Evolutionary conservation across 306 rosid genomes (phyloP).

Genomic region (Dryas alaskensis): DNA sequence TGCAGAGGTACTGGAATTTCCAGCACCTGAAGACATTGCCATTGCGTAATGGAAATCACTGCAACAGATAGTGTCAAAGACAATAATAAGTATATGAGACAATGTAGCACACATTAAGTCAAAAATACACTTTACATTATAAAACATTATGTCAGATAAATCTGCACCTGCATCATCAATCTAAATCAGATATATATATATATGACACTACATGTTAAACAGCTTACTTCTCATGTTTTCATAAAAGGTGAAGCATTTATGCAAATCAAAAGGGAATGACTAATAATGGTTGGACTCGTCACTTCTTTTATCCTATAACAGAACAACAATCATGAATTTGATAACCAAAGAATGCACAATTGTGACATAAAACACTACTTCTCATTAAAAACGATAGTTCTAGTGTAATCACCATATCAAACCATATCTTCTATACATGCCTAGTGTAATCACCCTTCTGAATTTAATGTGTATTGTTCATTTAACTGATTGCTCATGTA

Average conservation of each 20-base stretch:
- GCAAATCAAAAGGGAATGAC: background rate
- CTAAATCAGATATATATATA: background rate
- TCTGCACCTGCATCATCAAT: background rate
- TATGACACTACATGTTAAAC: background rate
- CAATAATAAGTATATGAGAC: constrained; percentile 19
- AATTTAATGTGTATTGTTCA: background rate
- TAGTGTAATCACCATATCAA: background rate
- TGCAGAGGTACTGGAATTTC: constrained; percentile 44
- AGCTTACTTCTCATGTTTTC: background rate
- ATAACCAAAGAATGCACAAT: background rate
- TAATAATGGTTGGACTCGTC: too few relatives aligned
- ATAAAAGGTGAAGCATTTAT: background rate
- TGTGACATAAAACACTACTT: background rate
- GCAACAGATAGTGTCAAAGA: constrained; percentile 26
- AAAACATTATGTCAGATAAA: background rate
- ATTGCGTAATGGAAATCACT: constrained; percentile 55
- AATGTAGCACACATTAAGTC: background rate
- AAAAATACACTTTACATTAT: background rate
- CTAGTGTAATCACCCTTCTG: background rate
- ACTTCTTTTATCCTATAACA: background rate
- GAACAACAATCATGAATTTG: background rate
- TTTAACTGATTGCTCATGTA: background rate
- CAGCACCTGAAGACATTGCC: constrained; percentile 44
- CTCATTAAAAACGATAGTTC: background rate
- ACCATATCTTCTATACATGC: background rate